phyloP scores from a whole-genome alignment of 257 asterid genomes.

The Rehmannia glutinosa region DNA sequence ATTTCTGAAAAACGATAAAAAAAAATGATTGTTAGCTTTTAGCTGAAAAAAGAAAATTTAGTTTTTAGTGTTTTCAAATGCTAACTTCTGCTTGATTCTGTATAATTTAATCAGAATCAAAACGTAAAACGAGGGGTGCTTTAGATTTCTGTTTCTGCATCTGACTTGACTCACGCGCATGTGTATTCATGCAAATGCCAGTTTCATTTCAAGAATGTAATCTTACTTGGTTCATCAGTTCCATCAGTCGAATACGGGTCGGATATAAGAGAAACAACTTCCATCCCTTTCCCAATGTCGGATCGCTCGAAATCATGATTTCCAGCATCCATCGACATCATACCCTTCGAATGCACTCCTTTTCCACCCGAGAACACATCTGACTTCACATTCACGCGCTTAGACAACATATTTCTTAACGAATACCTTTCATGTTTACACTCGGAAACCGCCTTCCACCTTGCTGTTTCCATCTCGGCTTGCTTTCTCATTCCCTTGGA shows the following conservation, averaged over 20 bases:
- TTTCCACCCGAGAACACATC: slow-evolving; percentile 37
- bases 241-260: slow-evolving; percentile 37
- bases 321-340: too few species aligned
- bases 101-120: too few species aligned
- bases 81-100: too few species aligned
- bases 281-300: slow-evolving; percentile 20
- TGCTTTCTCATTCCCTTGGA: slow-evolving; percentile 59
- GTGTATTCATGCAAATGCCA: not conserved
- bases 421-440: slow-evolving; percentile 54
- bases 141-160: too few species aligned
- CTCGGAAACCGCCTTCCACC: slow-evolving; percentile 40
- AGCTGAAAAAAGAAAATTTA: too few species aligned
- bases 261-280: slow-evolving; percentile 27
- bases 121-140: too few species aligned
- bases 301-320: too few species aligned
- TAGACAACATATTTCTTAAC: slow-evolving; percentile 57
- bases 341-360: slow-evolving; percentile 29
- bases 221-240: slow-evolving; percentile 53
- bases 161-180: not conserved
- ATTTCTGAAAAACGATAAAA: slow-evolving; percentile 1
- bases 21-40: not conserved
- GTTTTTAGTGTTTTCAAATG: too few species aligned
- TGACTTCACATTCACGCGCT: slow-evolving; percentile 36
- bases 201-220: not conserved
- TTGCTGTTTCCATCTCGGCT: slow-evolving; percentile 47